These are phyloP conservation scores for Leishmania amazonensis DNA, from an alignment of 208 protist genomes.

Conservation along the genomic window DNA sequence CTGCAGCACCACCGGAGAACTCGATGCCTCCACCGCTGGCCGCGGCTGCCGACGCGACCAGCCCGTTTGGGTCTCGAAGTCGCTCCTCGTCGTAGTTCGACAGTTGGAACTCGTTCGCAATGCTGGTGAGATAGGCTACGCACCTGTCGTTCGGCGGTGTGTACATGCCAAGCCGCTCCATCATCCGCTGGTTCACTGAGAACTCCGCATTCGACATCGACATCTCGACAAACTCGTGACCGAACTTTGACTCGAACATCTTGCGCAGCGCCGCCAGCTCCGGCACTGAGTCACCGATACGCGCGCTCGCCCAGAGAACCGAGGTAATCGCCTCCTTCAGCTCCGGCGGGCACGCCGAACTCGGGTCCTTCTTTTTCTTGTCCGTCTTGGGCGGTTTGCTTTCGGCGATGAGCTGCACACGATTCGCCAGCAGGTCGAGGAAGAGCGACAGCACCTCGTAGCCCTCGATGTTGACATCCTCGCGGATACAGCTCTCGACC, in stretches of 20 bases:
- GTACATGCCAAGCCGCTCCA: conserved; percentile 80
- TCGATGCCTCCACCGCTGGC: conserved; percentile 34
- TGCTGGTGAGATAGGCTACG: conserved; percentile 79
- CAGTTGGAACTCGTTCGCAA: conserved; percentile 79
- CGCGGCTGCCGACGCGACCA: conserved; percentile 62
- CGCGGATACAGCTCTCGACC: conserved; percentile 86
- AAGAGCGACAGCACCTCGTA: conserved; percentile 87
- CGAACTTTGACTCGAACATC: conserved; percentile 84
- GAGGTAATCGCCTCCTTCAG: conserved; percentile 91
- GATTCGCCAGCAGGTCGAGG: conserved; percentile 82
- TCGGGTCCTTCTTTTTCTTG: conserved; percentile 47
- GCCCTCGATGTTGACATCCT: conserved; percentile 89
- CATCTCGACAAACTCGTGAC: conserved; percentile 85
- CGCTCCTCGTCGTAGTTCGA: conserved; percentile 77
- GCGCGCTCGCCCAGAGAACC: conserved; percentile 79
- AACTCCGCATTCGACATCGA: conserved; percentile 80
- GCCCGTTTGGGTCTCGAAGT: conserved; percentile 58
- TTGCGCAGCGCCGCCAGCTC: conserved; percentile 80
- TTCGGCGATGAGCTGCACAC: conserved; percentile 81
- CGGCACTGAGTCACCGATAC: conserved; percentile 65
- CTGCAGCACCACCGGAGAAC: conserved; percentile 6
- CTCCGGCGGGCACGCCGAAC: conserved; percentile 76
- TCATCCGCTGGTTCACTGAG: conserved; percentile 87
- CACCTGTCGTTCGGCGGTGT: conserved; percentile 83
- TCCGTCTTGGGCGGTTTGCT: conserved; percentile 51